Evolutionary conservation across 1,139 yeast species (phyloP).

Genomic region (Suhomyces wounanorum): DNA sequence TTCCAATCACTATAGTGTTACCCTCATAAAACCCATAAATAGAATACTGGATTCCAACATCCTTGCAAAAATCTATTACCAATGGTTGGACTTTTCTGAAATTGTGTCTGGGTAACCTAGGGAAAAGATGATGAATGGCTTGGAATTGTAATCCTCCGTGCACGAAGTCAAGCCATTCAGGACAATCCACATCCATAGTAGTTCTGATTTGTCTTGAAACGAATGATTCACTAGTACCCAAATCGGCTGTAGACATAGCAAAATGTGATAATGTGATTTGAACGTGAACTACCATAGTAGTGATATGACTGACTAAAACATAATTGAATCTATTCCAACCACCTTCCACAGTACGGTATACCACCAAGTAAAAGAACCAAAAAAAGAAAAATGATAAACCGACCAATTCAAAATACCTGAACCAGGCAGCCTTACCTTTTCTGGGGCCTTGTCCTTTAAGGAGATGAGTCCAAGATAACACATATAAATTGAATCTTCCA

Average conservation of each 20-base stretch:
- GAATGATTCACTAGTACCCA: conserved; percentile 82
- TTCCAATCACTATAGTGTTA: conserved; percentile 66
- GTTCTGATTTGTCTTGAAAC: conserved; percentile 81
- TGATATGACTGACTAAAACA: conserved; percentile 72
- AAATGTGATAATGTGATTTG: conserved; percentile 89
- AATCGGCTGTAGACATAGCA: conserved; percentile 89
- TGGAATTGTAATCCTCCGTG: conserved; percentile 95
- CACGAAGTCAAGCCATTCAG: conserved; percentile 85
- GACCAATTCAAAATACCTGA: conserved; percentile 71
- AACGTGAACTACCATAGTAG: conserved; percentile 89
- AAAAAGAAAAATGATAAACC: conserved; percentile 70
- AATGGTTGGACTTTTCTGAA: conserved; percentile 71
- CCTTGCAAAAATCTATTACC: conserved; percentile 72
- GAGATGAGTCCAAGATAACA: conserved; percentile 78
- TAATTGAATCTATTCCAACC: conserved; percentile 55
- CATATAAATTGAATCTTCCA: conserved; percentile 83
- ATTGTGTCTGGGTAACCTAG: conserved; percentile 86
- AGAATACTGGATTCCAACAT: conserved; percentile 78
- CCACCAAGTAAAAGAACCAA: conserved; percentile 76
- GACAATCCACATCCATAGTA: conserved; percentile 95
- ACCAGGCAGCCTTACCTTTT: conserved; percentile 83
- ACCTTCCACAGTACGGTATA: conserved; percentile 53
- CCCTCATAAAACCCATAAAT: conserved; percentile 85
- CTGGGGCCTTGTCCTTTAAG: conserved; percentile 75
- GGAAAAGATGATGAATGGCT: conserved; percentile 87